Percentiles rank a stretch among this genome's conserved stretches.
Conservation (phyloP, 345 rosid species). For the Reutealis trisperma region DNA sequence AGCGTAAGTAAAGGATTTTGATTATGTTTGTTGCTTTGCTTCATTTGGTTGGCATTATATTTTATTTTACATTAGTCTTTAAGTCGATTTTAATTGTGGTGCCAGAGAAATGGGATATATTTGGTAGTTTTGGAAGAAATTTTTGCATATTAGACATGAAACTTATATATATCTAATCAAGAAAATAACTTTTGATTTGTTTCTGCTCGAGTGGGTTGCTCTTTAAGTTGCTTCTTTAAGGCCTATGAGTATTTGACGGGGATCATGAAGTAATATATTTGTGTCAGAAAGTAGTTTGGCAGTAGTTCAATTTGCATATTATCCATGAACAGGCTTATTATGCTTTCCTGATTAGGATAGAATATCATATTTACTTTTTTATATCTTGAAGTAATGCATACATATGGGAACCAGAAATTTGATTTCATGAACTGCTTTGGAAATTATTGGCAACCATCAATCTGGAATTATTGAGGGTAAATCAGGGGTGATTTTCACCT, state of each 20-base stretch:
- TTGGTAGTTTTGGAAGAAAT: neutral
- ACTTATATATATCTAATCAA: neutral
- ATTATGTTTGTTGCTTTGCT: neutral
- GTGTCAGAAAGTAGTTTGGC: neutral
- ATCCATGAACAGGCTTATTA: no score
- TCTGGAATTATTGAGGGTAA: neutral
- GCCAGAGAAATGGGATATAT: neutral
- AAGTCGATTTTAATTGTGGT: neutral
- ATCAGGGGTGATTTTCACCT: neutral
- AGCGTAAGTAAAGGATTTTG: constrained; percentile 15
- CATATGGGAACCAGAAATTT: neutral
- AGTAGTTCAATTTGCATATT: no score
- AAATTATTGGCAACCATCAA: neutral
- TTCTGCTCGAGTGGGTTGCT: neutral
- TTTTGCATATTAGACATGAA: neutral
- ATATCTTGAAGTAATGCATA: no score
- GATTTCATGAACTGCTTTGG: constrained; percentile 3
- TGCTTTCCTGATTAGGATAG: no score
- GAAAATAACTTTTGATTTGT: neutral
- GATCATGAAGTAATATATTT: neutral
- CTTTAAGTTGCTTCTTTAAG: neutral
- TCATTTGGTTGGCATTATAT: neutral
- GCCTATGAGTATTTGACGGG: neutral
- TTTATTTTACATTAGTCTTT: no score
- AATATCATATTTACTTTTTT: no score